These are phyloP conservation scores for Lentinus tigrinus DNA, from an alignment of 768 basidiomycete species.

Conservation along the genomic window DNA sequence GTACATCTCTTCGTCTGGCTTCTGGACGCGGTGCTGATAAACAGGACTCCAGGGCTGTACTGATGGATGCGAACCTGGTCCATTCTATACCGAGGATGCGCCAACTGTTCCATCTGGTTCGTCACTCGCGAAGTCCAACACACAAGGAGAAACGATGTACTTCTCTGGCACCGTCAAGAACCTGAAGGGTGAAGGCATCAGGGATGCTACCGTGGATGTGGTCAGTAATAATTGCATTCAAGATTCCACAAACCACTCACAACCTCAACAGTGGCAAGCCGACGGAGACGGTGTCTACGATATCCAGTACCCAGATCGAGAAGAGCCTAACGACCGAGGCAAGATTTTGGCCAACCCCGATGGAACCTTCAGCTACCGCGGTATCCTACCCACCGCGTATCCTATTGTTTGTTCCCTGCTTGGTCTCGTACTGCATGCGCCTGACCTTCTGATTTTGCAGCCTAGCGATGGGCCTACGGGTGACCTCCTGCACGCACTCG, in stretches of 20 bases:
- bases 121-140: slow-evolving; percentile 23
- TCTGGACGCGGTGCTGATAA: background rate
- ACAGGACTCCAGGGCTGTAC: slow-evolving; percentile 25
- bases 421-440: background rate
- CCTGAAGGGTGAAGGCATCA: slow-evolving; percentile 32
- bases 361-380: slow-evolving; percentile 32
- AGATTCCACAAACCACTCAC: background rate
- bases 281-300: slow-evolving; percentile 40
- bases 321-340: slow-evolving; percentile 31
- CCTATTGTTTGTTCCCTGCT: slow-evolving; percentile 27
- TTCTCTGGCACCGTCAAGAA: slow-evolving; percentile 36
- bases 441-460: slow-evolving; percentile 10
- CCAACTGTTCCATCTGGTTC: slow-evolving; percentile 31
- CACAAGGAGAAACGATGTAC: slow-evolving; percentile 34
- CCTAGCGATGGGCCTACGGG: slow-evolving; percentile 33
- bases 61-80: slow-evolving; percentile 34
- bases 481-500: slow-evolving; percentile 28
- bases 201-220: slow-evolving; percentile 34
- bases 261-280: slow-evolving; percentile 35
- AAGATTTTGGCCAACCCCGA: slow-evolving; percentile 30
- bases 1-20: slow-evolving; percentile 12
- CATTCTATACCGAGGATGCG: slow-evolving; percentile 34
- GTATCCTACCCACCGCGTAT: slow-evolving; percentile 33
- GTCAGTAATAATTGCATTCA: slow-evolving; percentile 18
- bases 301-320: slow-evolving; percentile 31